Base-by-base conservation (phyloP, 768 basidiomycete genomes). In the Leccinellum rugosiceps region DNA sequence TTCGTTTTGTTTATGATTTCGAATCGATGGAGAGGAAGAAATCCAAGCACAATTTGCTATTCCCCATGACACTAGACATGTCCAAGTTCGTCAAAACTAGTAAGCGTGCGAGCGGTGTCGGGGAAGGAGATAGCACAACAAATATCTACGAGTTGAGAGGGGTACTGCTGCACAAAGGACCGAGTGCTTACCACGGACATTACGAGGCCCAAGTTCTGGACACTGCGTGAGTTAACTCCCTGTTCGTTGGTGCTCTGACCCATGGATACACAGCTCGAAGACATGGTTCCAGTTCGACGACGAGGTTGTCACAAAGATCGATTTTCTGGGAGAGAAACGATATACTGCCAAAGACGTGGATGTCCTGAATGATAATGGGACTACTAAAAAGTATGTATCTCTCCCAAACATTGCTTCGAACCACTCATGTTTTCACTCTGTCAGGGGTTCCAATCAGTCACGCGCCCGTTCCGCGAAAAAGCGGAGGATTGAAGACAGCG, bases 281-380 rank as follows among this genome's bases (percentile, higher is more conserved):
- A 78, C 86, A 17, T 98, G 96, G 95, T 95, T 86, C 68, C 85
- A 88, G 58, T 98, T 93, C 73, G 94, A 96, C 64, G 96, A 98
- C 67, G 96, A 98, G 68, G 72, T 74, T 4, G 92, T 96, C 4
- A 85, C 85, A 0, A 81, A 78, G 63, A 83, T 87, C 55, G 75
- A 81, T 50, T 73, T 77, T 26, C 75, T 86, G 4, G 80, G 80
- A 28, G 79, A 83, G 55, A 81, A 80, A 55, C 66, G 67, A 49
- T 63, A 67, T 41, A 63, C 59, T 54, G 50, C 65, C 38, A 64
- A 74, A 67, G 65, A 77, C 60, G 48, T 59, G 21, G 69, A 75
- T 55, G 59, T 70, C 49, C 53, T 69, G 8, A 65, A 65, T 31
- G 67, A 62, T 15, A 63, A 58, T 38, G 63, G 63, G 31, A 28